phyloP scores from a whole-genome alignment of 805 yeast genomes.

The Aciculoconidium aculeatum region DNA sequence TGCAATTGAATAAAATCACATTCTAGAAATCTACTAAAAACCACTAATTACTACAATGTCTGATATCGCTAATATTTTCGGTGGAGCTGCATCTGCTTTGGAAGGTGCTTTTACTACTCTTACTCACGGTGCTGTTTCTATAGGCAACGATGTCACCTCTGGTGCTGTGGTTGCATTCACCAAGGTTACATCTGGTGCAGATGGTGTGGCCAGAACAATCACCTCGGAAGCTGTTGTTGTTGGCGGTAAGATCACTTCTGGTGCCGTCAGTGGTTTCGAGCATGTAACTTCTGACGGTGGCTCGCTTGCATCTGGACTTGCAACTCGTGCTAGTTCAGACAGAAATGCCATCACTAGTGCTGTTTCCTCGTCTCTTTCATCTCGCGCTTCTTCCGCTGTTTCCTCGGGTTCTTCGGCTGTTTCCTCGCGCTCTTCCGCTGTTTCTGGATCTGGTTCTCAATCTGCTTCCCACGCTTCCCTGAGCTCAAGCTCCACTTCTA shows the following conservation, averaged over 20 bases:
- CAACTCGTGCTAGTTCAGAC: constrained; percentile 4
- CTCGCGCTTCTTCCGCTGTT: constrained; percentile 3
- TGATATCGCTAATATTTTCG: constrained; percentile 4
- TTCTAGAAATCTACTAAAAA: neutral
- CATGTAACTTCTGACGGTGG: constrained; percentile 10
- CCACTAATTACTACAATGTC: constrained; percentile 2
- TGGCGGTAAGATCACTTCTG: constrained; percentile 10
- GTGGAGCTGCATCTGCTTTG: too few species aligned
- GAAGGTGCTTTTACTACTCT: too few species aligned
- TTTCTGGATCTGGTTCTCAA: constrained; percentile 11
- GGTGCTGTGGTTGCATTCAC: constrained; percentile 10
- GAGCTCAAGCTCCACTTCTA: constrained; percentile 11
- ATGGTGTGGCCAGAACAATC: constrained; percentile 8
- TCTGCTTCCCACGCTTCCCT: constrained; percentile 8
- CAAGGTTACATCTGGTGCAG: constrained; percentile 10
- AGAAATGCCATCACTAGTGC: constrained; percentile 1
- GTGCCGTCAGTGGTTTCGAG: constrained; percentile 8
- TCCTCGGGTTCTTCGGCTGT: constrained; percentile 4
- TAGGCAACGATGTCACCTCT: too few species aligned
- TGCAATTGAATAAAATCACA: neutral
- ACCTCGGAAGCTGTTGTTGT: constrained; percentile 12
- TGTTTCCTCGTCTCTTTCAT: constrained; percentile 1
- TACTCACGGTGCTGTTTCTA: too few species aligned
- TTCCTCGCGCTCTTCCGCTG: constrained; percentile 8
- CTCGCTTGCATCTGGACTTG: constrained; percentile 8